Evolutionary conservation across 2,329 filamentous ascomycete genomes (phyloP).

Genomic region (Lomentospora prolificans): DNA sequence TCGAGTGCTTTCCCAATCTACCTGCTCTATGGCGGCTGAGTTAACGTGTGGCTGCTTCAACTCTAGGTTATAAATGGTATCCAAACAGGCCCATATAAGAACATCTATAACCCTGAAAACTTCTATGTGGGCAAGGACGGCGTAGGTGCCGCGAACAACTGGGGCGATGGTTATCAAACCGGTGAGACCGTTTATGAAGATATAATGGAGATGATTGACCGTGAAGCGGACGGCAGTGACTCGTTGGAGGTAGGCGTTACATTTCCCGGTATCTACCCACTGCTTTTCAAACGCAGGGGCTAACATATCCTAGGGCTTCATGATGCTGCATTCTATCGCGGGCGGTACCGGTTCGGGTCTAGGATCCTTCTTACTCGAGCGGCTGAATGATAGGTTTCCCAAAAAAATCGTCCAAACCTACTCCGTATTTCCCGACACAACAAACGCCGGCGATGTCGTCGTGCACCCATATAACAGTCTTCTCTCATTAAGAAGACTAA

Average conservation of each 20-base stretch:
- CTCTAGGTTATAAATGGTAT: conserved; percentile 90
- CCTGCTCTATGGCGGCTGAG: background rate
- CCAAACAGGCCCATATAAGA: conserved; percentile 87
- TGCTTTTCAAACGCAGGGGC: conserved; percentile 14
- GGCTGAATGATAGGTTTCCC: conserved; percentile 92
- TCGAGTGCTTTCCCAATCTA: background rate
- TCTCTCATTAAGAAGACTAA: conserved; percentile 79
- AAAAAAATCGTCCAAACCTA: conserved; percentile 99
- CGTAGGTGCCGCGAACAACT: conserved; percentile 92
- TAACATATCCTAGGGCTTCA: conserved; percentile 60
- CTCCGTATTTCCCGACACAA: conserved; percentile 93
- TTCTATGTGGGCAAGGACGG: conserved; percentile 95
- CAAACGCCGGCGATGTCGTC: conserved; percentile 78
- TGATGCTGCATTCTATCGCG: conserved; percentile 97
- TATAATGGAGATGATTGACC: conserved; percentile 98
- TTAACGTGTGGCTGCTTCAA: conserved; percentile 26
- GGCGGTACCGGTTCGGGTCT: conserved; percentile 94
- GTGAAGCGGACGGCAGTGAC: conserved; percentile 95
- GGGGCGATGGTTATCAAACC: conserved; percentile 91
- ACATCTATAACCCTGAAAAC: conserved; percentile 99
- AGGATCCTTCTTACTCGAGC: conserved; percentile 87
- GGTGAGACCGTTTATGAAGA: conserved; percentile 90
- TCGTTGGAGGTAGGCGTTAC: conserved; percentile 67
- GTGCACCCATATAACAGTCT: conserved; percentile 98
- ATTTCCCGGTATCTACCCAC: background rate